Evolutionary conservation across 129 eudicot species (phyloP), one percentile per base, ranked within the genome.

Genomic region (Flaveria brownii): DNA sequence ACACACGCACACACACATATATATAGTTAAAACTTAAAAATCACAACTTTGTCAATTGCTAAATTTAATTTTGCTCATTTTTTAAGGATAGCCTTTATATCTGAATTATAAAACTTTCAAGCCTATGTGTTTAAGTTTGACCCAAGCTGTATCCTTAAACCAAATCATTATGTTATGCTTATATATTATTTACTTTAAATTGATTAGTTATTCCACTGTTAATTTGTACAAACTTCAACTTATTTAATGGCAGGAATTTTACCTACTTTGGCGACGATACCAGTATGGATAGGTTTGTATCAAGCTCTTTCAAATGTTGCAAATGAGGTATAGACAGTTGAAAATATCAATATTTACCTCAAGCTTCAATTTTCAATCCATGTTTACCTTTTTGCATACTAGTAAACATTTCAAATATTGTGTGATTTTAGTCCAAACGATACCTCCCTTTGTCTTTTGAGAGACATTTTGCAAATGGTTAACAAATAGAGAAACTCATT

Each of bases 271-370:
- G 99, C 99, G 51, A 95, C 99, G 61, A 95, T 95, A 87, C 99
- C 99, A 64, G 97, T 95, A 69, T 95, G 89, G 88, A 95, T 95
- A 82, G 99, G 99, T 65, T 85, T 95, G 71, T 95, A 95, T 80
- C 99, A 95, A 87, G 99, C 99, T 75, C 99, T 95, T 80, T 95
- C 99, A 61, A 95, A 95, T 78, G 99, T 95, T 45, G 99, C 99
- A 72, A 94, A 95, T 84, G 99, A 95, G 99, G 99, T 95, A 86
- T 51, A 28, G 6, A 15, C 54, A 72, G 39, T 42, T 73, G 36
- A 18, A 50, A 25, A 28, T 14, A 26, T 63, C 49, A 43, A 57
- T 18, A 51, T 64, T 61, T 25, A 62, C 16, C 7, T 56, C n/a
- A 46, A 15, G 68, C 60, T 20, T 16, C 59, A 50, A 9, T 14